phyloP scores from a whole-genome alignment of 2,329 filamentous ascomycete genomes.

The Huntiella savannae region DNA sequence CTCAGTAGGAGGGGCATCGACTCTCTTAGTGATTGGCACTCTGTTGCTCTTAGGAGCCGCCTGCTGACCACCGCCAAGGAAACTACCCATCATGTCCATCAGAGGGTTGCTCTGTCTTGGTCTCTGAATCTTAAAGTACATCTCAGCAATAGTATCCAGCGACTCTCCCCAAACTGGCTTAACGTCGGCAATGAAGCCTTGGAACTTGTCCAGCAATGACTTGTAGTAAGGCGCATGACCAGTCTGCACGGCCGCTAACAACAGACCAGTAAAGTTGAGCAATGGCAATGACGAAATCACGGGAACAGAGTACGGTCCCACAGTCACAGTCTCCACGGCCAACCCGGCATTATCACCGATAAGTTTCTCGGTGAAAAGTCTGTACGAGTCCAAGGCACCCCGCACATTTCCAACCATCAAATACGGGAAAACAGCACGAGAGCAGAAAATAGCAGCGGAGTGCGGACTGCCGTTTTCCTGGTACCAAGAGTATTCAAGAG shows the following conservation, averaged over 20 bases:
- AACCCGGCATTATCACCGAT: constrained; percentile 30
- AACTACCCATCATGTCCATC: constrained; percentile 93
- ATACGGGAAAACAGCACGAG: constrained; percentile 76
- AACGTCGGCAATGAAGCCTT: constrained; percentile 55
- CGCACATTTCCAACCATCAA: constrained; percentile 78
- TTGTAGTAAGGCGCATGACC: constrained; percentile 61
- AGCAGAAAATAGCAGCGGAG: constrained; percentile 69
- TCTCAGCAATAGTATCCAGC: constrained; percentile 74
- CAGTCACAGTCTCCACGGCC: constrained; percentile 65
- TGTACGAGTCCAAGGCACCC: constrained; percentile 66
- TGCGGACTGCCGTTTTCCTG: constrained; percentile 61
- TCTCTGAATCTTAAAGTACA: constrained; percentile 87
- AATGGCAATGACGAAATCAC: constrained; percentile 86
- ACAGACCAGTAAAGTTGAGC: constrained; percentile 76
- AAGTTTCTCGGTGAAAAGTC: constrained; percentile 33
- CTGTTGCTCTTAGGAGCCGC: constrained; percentile 17
- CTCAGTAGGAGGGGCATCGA: constrained; percentile 34
- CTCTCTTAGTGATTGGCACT: constrained; percentile 25
- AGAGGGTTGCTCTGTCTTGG: constrained; percentile 81
- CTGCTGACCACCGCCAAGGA: constrained; percentile 52
- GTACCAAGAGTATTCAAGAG: constrained; percentile 90
- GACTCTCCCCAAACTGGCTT: constrained; percentile 56
- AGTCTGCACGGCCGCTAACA: constrained; percentile 68
- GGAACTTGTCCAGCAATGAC: constrained; percentile 68
- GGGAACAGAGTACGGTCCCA: constrained; percentile 50